Evolutionary conservation across 1,139 yeast species (phyloP).

Genomic region (Arxiozyma slooffiae): DNA sequence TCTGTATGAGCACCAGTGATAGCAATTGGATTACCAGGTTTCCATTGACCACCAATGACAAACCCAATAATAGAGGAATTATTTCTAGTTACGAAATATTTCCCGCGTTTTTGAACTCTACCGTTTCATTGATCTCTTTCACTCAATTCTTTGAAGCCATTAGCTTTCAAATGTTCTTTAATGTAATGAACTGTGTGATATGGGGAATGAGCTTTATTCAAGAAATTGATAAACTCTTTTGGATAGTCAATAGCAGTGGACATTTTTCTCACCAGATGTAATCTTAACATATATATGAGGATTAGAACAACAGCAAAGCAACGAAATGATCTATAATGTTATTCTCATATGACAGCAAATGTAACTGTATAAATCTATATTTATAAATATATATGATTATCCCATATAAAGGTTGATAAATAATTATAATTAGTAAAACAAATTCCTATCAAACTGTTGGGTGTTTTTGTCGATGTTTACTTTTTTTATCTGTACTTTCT

Average conservation of each 20-base stretch:
- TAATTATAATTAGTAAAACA: too few relatives aligned
- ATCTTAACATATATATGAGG: slow-evolving; percentile 18
- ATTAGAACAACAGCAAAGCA: neutral
- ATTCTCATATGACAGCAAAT: neutral
- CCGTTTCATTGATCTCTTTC: slow-evolving; percentile 75
- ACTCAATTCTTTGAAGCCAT: slow-evolving; percentile 65
- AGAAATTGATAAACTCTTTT: slow-evolving; percentile 60
- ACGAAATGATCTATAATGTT: neutral
- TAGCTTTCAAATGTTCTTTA: slow-evolving; percentile 40
- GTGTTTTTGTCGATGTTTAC: neutral
- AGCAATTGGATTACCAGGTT: slow-evolving; percentile 75
- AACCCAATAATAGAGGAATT: slow-evolving; percentile 84
- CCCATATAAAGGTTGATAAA: neutral
- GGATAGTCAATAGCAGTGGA: slow-evolving; percentile 19
- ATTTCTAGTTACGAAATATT: slow-evolving; percentile 77
- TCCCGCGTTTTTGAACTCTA: slow-evolving; percentile 44
- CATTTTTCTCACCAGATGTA: slow-evolving; percentile 19
- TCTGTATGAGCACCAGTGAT: slow-evolving; percentile 94
- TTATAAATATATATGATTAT: too few relatives aligned
- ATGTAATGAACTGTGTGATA: slow-evolving; percentile 79
- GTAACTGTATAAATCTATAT: neutral
- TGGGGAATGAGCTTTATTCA: slow-evolving; percentile 86
- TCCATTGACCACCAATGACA: slow-evolving; percentile 63
- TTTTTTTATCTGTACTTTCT: neutral
- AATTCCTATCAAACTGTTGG: neutral